Base-by-base conservation (phyloP, 345 rosid genomes). In the Ailanthus altissimus region DNA sequence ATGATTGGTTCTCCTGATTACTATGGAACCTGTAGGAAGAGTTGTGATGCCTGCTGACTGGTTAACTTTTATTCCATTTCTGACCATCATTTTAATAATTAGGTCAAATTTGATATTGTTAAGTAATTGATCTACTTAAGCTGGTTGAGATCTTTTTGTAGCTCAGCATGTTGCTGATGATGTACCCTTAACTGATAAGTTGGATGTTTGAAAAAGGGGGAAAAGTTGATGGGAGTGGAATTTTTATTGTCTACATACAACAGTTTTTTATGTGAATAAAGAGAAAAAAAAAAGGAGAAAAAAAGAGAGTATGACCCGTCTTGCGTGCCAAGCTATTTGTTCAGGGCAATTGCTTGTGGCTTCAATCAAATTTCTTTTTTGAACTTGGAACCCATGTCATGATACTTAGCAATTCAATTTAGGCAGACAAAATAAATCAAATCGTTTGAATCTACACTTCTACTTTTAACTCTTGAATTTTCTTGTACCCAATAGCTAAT, bases 1-100 rank as follows among this genome's bases (percentile, higher is more conserved):
- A 93, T 96, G 99, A 74, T 88, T 46, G 98, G 99, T 64, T 88
- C 98, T 54, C 91, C 94, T 25, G 98, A 93, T 83, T 92, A 96
- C 83, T 93, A 78, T 1, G 98, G 99, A 47, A 88, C 98, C 0
- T 96, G 98, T 80, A 87, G 93, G 85, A 96, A 88, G 86, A 96
- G 98, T 78, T 96, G 99, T 69, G 82, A 86, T 38, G 89, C 86
- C 42, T 90, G 97, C 80, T 88, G 78, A 85, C 25, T 26, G 60
- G 10, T 20, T 20, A 28, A n/a, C 45, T 21, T 50, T 2, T 21
- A 43, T 73, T 25, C 63, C 26, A n/a, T 73, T 77, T 25, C 15
- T 12, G 2, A 36, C n/a, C 10, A 36, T 64, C 50, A 51, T 45
- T 49, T 57, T 66, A 59, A 70, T 49, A 64, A 61, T 50, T 57